phyloP scores from a whole-genome alignment of 176 grass and related monocot genomes.

The maize (Zea mays) region Zm-B73-REFERENCE-NAM-5.0 NC_050103.1:20287501-20288000 shows the following conservation, averaged over 20 bases:
- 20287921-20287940: not conserved
- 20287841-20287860: not conserved
- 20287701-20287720: slow-evolving; percentile 1
- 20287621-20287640: not conserved
- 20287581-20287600: not conserved
- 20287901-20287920: not conserved
- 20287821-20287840: slow-evolving; percentile 1
- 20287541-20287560: not conserved
- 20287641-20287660: not conserved
- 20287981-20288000: slow-evolving; percentile 1
- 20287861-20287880: not conserved
- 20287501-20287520: not conserved
- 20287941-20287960: not conserved
- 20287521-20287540: not conserved
- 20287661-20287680: not conserved
- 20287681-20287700: slow-evolving; percentile 1
- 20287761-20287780: not conserved
- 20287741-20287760: not conserved
- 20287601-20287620: not conserved
- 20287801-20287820: not conserved
- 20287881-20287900: not conserved
- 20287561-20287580: not conserved
- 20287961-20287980: not conserved
- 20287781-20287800: not conserved
- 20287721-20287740: not conserved